phyloP scores from a whole-genome alignment of 352 stramenopile species.

The Phytophthora litchii region DNA sequence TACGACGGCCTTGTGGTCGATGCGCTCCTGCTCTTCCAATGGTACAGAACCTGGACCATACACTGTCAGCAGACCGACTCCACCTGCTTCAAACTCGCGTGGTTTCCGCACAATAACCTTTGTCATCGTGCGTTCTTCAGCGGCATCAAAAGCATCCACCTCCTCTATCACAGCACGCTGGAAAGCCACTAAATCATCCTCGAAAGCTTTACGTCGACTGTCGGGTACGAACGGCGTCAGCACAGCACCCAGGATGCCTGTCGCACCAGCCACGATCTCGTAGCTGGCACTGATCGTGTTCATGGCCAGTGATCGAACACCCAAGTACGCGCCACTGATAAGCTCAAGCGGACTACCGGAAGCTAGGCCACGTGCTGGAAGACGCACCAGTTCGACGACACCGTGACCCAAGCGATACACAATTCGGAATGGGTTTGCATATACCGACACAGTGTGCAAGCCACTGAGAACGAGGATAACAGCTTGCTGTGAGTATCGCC shows the following conservation, averaged over 20 bases:
- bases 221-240: slow-evolving; percentile 75
- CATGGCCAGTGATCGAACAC: slow-evolving; percentile 86
- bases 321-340: slow-evolving; percentile 83
- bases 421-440: slow-evolving; percentile 89
- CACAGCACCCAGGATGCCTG: slow-evolving; percentile 76
- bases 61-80: slow-evolving; percentile 78
- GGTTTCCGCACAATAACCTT: slow-evolving; percentile 87
- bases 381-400: slow-evolving; percentile 77
- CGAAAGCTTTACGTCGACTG: slow-evolving; percentile 74
- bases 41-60: slow-evolving; percentile 87
- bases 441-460: slow-evolving; percentile 87
- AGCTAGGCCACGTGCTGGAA: slow-evolving; percentile 78
- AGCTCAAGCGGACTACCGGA: slow-evolving; percentile 86
- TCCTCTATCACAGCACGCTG: slow-evolving; percentile 89
- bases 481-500: slow-evolving; percentile 85
- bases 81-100: slow-evolving; percentile 76
- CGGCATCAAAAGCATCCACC: slow-evolving; percentile 86
- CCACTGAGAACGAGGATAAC: slow-evolving; percentile 86
- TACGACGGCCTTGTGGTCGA: slow-evolving; percentile 82
- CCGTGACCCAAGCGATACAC: slow-evolving; percentile 86
- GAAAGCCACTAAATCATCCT: slow-evolving; percentile 86
- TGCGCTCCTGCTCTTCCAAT: slow-evolving; percentile 89
- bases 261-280: slow-evolving; percentile 84
- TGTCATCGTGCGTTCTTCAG: slow-evolving; percentile 88
- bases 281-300: slow-evolving; percentile 91